Evolutionary conservation across 2,329 filamentous ascomycete genomes (phyloP).

Genomic region (Phaeosphaeriaceae sp.): DNA sequence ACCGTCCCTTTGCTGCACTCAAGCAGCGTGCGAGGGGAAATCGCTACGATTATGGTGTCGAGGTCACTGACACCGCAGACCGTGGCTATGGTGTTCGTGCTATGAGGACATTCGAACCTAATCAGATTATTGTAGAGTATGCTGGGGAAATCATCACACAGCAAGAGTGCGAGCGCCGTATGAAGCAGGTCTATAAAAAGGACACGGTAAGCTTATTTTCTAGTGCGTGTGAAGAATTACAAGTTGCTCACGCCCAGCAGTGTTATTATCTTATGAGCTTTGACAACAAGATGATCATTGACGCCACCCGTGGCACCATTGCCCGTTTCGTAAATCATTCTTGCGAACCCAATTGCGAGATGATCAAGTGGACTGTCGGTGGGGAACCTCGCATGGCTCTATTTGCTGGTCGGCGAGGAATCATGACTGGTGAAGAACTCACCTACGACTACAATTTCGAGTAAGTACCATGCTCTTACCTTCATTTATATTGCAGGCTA

Average conservation of each 20-base stretch:
- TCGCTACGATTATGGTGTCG: conserved; percentile 89
- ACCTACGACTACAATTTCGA: conserved; percentile 90
- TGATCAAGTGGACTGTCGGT: conserved; percentile 97
- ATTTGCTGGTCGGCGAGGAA: conserved; percentile 87
- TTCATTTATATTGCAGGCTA: not conserved
- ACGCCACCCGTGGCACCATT: conserved; percentile 93
- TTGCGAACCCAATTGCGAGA: conserved; percentile 93
- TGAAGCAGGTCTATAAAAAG: conserved; percentile 92
- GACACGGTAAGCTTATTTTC: conserved; percentile 71
- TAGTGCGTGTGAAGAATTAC: not conserved
- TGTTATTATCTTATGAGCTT: conserved; percentile 99
- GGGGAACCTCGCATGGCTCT: conserved; percentile 95
- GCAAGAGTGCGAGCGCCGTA: conserved; percentile 88
- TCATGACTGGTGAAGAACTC: conserved; percentile 93
- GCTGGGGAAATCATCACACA: conserved; percentile 97
- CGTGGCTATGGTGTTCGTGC: conserved; percentile 91
- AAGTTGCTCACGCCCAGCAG: conserved; percentile 54
- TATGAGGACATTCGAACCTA: conserved; percentile 83
- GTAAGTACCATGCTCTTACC: conserved; percentile 48
- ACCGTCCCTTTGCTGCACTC: conserved; percentile 85
- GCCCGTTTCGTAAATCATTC: conserved; percentile 98
- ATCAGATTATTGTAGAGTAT: conserved; percentile 98
- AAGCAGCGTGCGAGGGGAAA: conserved; percentile 72
- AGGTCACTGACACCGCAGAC: conserved; percentile 89
- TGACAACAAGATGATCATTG: conserved; percentile 97